Base-by-base conservation (phyloP, 106 monocot species). In the Chionographis japonica region DNA sequence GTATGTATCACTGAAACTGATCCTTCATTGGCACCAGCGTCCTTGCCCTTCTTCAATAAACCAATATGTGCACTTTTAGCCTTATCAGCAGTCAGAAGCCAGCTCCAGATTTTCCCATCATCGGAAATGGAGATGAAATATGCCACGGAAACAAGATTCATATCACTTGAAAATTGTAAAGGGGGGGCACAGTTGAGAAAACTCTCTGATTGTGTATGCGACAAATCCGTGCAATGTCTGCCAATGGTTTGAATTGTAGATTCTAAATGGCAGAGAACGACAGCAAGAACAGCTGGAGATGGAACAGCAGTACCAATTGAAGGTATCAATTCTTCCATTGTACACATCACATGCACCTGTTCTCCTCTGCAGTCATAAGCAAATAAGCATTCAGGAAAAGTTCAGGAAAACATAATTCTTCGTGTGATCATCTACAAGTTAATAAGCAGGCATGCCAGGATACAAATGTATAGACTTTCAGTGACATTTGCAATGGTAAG, bases 81-180 rank as follows among this genome's bases (percentile, higher is more conserved):
- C 52, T 74, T 77, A 43, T 83, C 79, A 87, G 76, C 74, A 74
- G 62, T 77, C 18, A 98, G 40, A 70, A 83, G 77, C 98, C 98
- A 98, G 27, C 73, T 85, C 92, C 98, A 98, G 63, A 98, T 73
- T 77, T 83, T 98, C 41, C 98, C 98, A 80, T 98, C 98, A 77
- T 98, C 98, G 62, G 98, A 85, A 61, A 98, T 90, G 15, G 90
- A 82, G 60, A 90, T 65, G 35, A 98, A 65, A 66, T 76, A 50
- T 78, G 75, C 74, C 69, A 66, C 82, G 11, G 69, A 67, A 75
- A 39, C 63, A 75, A 72, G 16, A 53, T 58, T 55, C 12, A 36
- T 19, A 19, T 72, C 68, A 50, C 13, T 58, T 18, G 17, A 65
- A 56, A 62, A 50, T 56, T 69, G 76, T 54, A 69, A 68, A 57